Evolutionary conservation across 2,329 filamentous ascomycete species (phyloP).

Genomic region (Botryosphaeria dothidea): DNA sequence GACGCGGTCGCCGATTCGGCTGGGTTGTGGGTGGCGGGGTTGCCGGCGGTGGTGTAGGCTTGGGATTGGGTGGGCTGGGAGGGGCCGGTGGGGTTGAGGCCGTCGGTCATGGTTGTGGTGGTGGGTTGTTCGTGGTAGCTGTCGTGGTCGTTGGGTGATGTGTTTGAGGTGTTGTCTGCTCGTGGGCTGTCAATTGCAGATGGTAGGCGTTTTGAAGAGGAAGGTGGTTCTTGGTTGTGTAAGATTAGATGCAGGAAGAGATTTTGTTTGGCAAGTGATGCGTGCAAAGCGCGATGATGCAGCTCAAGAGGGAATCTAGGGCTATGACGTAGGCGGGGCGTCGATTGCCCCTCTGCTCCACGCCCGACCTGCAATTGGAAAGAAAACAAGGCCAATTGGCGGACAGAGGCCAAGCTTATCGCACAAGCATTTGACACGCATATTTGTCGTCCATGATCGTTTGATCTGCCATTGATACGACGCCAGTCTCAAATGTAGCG

Average conservation of each 20-base stretch:
- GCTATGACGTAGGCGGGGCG: slow-evolving; percentile 19
- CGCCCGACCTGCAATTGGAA: background rate
- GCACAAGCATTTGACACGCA: background rate
- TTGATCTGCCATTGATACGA: too few relatives aligned
- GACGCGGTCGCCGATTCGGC: slow-evolving; percentile 37
- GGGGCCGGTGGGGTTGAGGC: slow-evolving; percentile 29
- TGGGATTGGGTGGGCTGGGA: slow-evolving; percentile 48
- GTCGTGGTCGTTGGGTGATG: too few relatives aligned
- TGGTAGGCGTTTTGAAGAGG: too few relatives aligned
- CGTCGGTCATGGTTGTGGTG: slow-evolving; percentile 40
- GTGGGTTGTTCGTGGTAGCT: too few relatives aligned
- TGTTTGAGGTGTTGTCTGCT: too few relatives aligned
- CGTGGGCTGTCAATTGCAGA: too few relatives aligned
- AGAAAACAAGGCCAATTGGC: background rate
- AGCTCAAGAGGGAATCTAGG: background rate
- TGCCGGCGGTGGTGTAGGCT: slow-evolving; percentile 50
- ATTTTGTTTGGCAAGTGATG: background rate
- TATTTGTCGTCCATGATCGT: slow-evolving; percentile 6
- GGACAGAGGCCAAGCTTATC: background rate
- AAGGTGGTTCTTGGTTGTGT: background rate
- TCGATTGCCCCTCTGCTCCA: background rate
- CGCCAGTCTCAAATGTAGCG: too few relatives aligned
- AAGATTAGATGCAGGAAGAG: background rate
- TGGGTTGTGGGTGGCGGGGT: slow-evolving; percentile 46
- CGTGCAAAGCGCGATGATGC: background rate